Conservation (phyloP, 495 filamentous ascomycete species). For the Hypoxylon subgilvum region DNA sequence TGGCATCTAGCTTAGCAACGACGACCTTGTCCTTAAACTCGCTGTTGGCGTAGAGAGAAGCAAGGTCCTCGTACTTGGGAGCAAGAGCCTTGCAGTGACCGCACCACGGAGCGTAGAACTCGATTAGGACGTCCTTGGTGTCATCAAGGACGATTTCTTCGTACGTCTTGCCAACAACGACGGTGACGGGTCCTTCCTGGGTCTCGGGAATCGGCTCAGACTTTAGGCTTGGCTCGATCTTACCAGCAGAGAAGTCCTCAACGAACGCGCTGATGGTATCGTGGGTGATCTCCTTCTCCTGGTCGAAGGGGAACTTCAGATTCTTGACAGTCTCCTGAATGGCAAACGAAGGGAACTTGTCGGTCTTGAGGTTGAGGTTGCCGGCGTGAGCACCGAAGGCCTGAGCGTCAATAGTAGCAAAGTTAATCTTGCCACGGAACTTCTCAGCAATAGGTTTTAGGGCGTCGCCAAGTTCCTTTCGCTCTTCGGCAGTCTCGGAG, state of each 20-base stretch:
- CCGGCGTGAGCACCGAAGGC: constrained; percentile 92
- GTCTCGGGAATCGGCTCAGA: constrained; percentile 95
- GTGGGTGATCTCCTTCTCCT: constrained; percentile 77
- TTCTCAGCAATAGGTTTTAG: constrained; percentile 71
- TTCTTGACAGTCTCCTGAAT: constrained; percentile 97
- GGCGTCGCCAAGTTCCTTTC: constrained; percentile 71
- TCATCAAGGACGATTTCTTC: constrained; percentile 90
- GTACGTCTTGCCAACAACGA: constrained; percentile 94
- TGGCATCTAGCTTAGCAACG: constrained; percentile 98
- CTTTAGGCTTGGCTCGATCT: constrained; percentile 94
- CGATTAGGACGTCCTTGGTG: constrained; percentile 93
- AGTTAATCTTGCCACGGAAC: constrained; percentile 87
- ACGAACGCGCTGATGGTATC: constrained; percentile 84
- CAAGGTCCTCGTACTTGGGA: constrained; percentile 92
- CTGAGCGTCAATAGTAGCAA: constrained; percentile 96
- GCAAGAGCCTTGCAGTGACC: constrained; percentile 97
- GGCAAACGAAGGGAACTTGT: constrained; percentile 95
- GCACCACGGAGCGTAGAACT: constrained; percentile 99
- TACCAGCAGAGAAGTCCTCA: constrained; percentile 83
- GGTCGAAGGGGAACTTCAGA: constrained; percentile 94
- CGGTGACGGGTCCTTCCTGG: constrained; percentile 86
- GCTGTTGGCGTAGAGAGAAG: constrained; percentile 72
- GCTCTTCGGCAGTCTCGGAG: constrained; percentile 89
- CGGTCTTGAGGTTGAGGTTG: constrained; percentile 96
- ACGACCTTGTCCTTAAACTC: constrained; percentile 82